Conservation (phyloP, 768 basidiomycete species). For the Boletellus emodensis region DNA sequence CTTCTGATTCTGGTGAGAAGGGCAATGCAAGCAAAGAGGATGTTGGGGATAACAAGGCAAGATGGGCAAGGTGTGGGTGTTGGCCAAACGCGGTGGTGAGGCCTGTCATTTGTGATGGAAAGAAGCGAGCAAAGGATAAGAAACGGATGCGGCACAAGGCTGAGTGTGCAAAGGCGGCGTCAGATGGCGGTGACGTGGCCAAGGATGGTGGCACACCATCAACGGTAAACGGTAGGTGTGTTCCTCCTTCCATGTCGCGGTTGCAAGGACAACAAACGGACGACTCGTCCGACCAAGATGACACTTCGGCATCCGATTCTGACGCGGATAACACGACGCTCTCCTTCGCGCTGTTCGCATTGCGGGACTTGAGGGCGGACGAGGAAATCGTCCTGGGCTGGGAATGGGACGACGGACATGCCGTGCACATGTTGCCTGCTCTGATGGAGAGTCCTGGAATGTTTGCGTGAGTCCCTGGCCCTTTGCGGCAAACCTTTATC, state of each 20-base stretch:
- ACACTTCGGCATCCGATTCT: conserved; percentile 11
- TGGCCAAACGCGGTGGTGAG: conserved; percentile 45
- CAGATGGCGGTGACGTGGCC: not conserved
- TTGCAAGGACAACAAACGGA: conserved; percentile 10
- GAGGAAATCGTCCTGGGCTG: conserved; percentile 90
- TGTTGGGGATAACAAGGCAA: conserved; percentile 35
- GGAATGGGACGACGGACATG: conserved; percentile 96
- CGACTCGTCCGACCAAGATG: conserved; percentile 19
- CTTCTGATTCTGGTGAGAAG: conserved; percentile 19
- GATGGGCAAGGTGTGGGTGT: conserved; percentile 57
- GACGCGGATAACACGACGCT: conserved; percentile 39
- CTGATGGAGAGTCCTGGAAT: conserved; percentile 53
- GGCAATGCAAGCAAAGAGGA: conserved; percentile 37
- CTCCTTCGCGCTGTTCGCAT: conserved; percentile 77
- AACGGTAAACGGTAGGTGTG: conserved; percentile 8
- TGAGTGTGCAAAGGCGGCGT: conserved; percentile 10
- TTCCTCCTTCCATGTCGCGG: conserved; percentile 7
- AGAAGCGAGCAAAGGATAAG: conserved; percentile 12
- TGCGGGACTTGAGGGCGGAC: conserved; percentile 65
- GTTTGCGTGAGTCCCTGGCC: conserved; percentile 49
- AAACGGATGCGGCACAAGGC: conserved; percentile 18
- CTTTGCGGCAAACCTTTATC: not conserved
- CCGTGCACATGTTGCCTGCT: conserved; percentile 73
- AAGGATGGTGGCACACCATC: not conserved
- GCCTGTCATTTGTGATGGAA: conserved; percentile 38